A percentile compares a stretch with the other conserved stretches of the same genome.
These are phyloP conservation scores for Glycine latifolia DNA, from an alignment of 306 rosid genomes.

Conservation along the genomic window DNA sequence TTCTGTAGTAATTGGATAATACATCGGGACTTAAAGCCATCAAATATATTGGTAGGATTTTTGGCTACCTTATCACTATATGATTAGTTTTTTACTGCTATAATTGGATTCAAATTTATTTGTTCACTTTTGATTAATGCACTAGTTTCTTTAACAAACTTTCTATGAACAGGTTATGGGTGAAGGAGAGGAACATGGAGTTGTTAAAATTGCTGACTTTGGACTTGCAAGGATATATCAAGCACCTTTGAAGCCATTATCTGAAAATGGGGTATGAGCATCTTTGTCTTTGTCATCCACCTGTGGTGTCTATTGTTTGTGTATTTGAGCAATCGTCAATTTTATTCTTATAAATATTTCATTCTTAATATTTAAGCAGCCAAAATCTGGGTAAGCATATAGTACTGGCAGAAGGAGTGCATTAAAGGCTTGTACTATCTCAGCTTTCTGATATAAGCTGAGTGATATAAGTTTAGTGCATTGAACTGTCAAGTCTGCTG, in stretches of 20 bases:
- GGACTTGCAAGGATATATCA: constrained; percentile 99
- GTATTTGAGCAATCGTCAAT: constrained; percentile 11
- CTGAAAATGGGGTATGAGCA: constrained; percentile 76
- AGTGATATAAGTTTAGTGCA: constrained; percentile 38
- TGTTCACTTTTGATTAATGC: constrained; percentile 10
- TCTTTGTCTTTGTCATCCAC: constrained; percentile 33
- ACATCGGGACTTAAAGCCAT: constrained; percentile 95
- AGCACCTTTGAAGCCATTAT: constrained; percentile 86
- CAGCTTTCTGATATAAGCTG: constrained; percentile 38
- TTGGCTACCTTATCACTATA: constrained; percentile 12
- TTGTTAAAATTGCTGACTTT: constrained; percentile 95
- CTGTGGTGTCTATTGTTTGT: constrained; percentile 17
- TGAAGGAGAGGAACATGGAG: constrained; percentile 90
- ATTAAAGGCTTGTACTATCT: constrained; percentile 26
- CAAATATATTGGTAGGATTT: constrained; percentile 86
- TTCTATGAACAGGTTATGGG: constrained; percentile 83
- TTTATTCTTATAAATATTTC: constrained; percentile 2
- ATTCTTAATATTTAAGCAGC: constrained; percentile 8
- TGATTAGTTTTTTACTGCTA: constrained; percentile 19
- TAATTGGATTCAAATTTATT: constrained; percentile 8
- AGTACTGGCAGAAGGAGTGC: constrained; percentile 4
- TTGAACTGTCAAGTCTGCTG: constrained; percentile 17
- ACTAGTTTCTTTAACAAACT: constrained; percentile 26
- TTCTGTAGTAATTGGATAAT: constrained; percentile 88
- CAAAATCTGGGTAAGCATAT: constrained; percentile 20